Conservation (phyloP, 768 basidiomycete genomes). For the Lactarius akahatsu region DNA sequence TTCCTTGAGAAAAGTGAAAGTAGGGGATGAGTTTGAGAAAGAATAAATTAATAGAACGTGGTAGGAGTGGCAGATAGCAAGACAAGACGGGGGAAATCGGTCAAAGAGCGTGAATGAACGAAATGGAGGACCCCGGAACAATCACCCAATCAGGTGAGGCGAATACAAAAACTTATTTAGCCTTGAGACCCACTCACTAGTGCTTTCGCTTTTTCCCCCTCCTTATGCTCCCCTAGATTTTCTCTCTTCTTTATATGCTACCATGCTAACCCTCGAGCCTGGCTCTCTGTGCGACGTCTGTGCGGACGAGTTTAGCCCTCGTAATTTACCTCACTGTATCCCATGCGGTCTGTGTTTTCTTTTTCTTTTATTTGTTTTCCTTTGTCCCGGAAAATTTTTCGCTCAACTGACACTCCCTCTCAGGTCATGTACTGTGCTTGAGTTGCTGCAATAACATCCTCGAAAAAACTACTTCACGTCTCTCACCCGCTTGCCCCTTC, state of each 20-base stretch:
- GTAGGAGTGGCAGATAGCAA: neutral
- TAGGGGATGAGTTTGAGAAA: neutral
- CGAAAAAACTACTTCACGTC: conserved; percentile 73
- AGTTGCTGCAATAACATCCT: conserved; percentile 76
- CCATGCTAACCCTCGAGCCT: conserved; percentile 78
- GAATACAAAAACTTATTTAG: conserved; percentile 24
- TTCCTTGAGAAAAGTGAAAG: neutral
- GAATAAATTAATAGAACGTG: conserved; percentile 1
- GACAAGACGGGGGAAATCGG: conserved; percentile 10
- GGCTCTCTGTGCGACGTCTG: conserved; percentile 88
- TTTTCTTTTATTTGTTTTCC: conserved; percentile 23
- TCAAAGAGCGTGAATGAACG: conserved; percentile 6
- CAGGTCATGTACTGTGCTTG: conserved; percentile 80
- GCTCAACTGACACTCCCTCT: conserved; percentile 17
- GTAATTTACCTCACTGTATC: conserved; percentile 74
- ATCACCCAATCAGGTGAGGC: conserved; percentile 18
- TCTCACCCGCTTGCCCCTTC: conserved; percentile 77
- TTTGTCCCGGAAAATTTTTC: conserved; percentile 32
- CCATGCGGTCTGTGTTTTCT: conserved; percentile 64
- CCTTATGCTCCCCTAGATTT: conserved; percentile 27
- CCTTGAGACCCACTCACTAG: conserved; percentile 2
- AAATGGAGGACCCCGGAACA: conserved; percentile 27
- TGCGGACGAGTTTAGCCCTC: conserved; percentile 79
- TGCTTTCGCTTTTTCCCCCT: conserved; percentile 20
- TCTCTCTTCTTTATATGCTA: conserved; percentile 29